These are phyloP conservation scores for Haematococcus lacustris DNA, from an alignment of 139 green algal genomes.

Conservation along the genomic window DNA sequence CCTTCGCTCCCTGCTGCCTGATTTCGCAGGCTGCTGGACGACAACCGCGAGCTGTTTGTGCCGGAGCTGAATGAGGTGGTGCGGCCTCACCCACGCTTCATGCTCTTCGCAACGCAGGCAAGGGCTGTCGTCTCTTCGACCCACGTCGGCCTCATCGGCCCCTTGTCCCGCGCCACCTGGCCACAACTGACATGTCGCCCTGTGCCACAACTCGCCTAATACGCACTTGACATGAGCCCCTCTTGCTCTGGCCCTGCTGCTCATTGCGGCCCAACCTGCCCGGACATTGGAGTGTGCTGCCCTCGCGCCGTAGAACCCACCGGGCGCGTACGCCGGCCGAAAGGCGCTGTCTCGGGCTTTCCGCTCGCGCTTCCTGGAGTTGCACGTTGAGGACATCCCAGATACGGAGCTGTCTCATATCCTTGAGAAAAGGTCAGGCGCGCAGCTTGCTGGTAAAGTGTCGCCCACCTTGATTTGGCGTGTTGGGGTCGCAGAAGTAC, in stretches of 20 bases:
- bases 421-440: constrained; percentile 59
- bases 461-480: too few species aligned
- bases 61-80: constrained; percentile 92
- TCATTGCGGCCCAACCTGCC: too few species aligned
- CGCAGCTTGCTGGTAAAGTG: too few species aligned
- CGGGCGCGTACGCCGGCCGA: constrained; percentile 70
- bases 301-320: constrained; percentile 85
- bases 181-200: too few species aligned
- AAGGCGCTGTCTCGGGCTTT: constrained; percentile 76
- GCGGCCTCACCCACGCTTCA: constrained; percentile 93
- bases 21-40: constrained; percentile 91
- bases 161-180: background rate
- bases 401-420: constrained; percentile 86
- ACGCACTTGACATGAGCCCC: too few species aligned
- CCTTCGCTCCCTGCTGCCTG: constrained; percentile 87
- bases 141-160: too few species aligned
- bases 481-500: too few species aligned
- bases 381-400: constrained; percentile 96
- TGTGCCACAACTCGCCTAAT: too few species aligned
- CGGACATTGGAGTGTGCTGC: background rate
- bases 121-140: too few species aligned
- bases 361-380: constrained; percentile 90
- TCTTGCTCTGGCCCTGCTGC: too few species aligned
- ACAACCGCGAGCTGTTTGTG: constrained; percentile 97
- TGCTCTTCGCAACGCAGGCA: constrained; percentile 96